Conservation (phyloP, 306 rosid species). For the Argentina anserina region DNA sequence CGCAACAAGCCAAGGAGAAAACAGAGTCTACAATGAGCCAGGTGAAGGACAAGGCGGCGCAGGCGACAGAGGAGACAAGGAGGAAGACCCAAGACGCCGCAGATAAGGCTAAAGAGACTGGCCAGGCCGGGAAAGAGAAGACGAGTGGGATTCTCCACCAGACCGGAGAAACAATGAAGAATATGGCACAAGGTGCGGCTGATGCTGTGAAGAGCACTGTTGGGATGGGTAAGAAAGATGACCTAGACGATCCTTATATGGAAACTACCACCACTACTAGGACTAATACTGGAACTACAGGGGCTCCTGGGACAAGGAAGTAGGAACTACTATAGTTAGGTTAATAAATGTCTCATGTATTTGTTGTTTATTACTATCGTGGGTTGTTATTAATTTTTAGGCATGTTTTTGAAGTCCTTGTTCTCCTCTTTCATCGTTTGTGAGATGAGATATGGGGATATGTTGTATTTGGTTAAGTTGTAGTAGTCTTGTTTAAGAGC, state of each 20-base stretch:
- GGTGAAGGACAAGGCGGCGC: constrained; percentile 15
- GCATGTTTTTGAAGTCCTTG: constrained; percentile 1
- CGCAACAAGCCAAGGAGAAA: constrained; percentile 25
- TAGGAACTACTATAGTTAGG: background rate
- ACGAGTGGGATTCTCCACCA: constrained; percentile 39
- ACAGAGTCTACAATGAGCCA: constrained; percentile 18
- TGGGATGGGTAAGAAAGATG: constrained; percentile 43
- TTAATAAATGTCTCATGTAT: too few relatives aligned
- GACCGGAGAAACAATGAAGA: constrained; percentile 57
- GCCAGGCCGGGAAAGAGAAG: constrained; percentile 13
- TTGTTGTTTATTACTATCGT: background rate
- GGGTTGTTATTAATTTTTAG: background rate
- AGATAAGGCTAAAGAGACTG: background rate
- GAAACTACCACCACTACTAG: background rate
- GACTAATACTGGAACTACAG: background rate
- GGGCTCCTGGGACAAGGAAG: background rate
- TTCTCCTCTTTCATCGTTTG: background rate
- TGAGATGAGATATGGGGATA: background rate
- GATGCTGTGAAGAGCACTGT: constrained; percentile 51
- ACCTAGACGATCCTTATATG: background rate
- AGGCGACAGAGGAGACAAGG: background rate
- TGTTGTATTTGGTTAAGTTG: background rate
- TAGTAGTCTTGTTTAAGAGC: background rate
- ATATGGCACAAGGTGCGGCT: constrained; percentile 47
- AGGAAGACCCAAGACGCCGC: constrained; percentile 19